Conservation (phyloP, 768 basidiomycete species). For the Termitomyces sp. region DNA sequence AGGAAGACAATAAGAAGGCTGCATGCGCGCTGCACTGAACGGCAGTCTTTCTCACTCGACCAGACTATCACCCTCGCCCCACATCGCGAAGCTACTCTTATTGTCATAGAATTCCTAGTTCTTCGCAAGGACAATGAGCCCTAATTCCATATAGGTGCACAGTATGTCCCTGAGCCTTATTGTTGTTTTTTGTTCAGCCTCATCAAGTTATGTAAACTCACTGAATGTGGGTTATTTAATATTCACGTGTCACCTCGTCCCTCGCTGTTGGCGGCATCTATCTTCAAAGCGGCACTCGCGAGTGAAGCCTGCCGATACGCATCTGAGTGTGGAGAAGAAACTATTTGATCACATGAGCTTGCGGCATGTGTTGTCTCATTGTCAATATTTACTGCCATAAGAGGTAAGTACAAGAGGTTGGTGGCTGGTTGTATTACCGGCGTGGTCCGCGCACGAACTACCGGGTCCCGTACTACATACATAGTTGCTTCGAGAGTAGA, state of each 20-base stretch:
- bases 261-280: background rate
- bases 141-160: slow-evolving; percentile 15
- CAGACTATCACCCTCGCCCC: slow-evolving; percentile 16
- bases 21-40: background rate
- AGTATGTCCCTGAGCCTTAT: slow-evolving; percentile 35
- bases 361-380: no score
- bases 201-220: slow-evolving; percentile 4
- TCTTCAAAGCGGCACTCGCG: background rate
- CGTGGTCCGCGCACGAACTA: no score
- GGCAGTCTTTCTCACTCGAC: slow-evolving; percentile 10
- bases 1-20: slow-evolving; percentile 26
- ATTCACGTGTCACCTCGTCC: background rate
- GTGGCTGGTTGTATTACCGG: no score
- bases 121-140: slow-evolving; percentile 5
- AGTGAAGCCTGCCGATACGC: background rate
- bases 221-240: slow-evolving; percentile 1
- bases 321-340: background rate
- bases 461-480: no score
- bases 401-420: background rate
- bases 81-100: slow-evolving; percentile 16
- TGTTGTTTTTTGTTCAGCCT: slow-evolving; percentile 25
- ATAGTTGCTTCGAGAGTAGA: no score
- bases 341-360: background rate
- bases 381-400: no score
- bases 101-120: slow-evolving; percentile 15